phyloP scores from a whole-genome alignment of 352 stramenopile genomes.

The Globisporangium nagaii region DNA sequence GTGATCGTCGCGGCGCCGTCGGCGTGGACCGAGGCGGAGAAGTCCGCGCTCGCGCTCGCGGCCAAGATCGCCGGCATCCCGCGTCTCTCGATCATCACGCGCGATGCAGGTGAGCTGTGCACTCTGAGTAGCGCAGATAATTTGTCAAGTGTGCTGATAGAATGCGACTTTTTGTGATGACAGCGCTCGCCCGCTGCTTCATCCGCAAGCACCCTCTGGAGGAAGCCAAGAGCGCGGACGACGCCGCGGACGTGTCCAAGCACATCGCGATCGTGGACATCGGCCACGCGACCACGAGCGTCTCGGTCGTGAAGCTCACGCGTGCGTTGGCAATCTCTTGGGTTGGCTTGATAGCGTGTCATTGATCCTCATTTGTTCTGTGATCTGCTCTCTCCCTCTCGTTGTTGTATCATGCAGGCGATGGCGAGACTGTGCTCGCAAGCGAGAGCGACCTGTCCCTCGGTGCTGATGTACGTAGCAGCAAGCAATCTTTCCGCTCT shows the following conservation, averaged over 20 bases:
- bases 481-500: background rate
- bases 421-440: slow-evolving; percentile 50
- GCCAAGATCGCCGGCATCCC: slow-evolving; percentile 59
- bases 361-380: too few species aligned
- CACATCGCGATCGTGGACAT: slow-evolving; percentile 88
- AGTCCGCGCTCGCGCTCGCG: slow-evolving; percentile 36
- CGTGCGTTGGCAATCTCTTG: too few species aligned
- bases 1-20: slow-evolving; percentile 65
- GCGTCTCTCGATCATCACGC: slow-evolving; percentile 40
- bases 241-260: slow-evolving; percentile 22
- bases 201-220: slow-evolving; percentile 76
- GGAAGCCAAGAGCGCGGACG: slow-evolving; percentile 11
- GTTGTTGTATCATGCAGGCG: slow-evolving; percentile 11
- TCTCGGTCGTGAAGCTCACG: slow-evolving; percentile 68
- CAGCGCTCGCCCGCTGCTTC: slow-evolving; percentile 57
- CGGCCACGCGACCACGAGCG: slow-evolving; percentile 72
- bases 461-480: slow-evolving; percentile 44
- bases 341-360: too few species aligned
- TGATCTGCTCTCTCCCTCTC: background rate
- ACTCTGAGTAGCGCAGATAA: too few species aligned
- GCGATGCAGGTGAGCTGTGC: slow-evolving; percentile 21
- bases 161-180: background rate
- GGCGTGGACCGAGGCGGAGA: slow-evolving; percentile 49
- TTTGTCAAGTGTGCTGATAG: background rate
- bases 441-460: slow-evolving; percentile 48